These are phyloP conservation scores for Phytophthora melonis DNA, from an alignment of 352 stramenopile species.

Conservation along the genomic window DNA sequence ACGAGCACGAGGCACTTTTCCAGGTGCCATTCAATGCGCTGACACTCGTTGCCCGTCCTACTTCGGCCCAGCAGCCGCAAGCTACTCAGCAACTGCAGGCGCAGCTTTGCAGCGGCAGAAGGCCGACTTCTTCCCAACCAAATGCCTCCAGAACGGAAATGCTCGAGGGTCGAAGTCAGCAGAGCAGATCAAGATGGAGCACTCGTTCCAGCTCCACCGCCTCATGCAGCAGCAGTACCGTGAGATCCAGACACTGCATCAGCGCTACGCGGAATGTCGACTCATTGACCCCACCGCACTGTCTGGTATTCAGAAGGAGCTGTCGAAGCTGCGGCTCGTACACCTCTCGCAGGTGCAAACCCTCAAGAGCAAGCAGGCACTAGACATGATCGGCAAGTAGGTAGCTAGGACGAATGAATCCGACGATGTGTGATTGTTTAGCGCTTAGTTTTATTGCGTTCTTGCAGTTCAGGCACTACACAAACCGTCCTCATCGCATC, in stretches of 20 bases:
- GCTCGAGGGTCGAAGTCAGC: too few species aligned
- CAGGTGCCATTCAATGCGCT: conserved; percentile 85
- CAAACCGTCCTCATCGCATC: not conserved
- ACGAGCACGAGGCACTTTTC: conserved; percentile 84
- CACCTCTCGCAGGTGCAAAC: conserved; percentile 88
- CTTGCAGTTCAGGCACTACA: not conserved
- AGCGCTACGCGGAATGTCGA: conserved; percentile 84
- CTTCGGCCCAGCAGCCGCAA: conserved; percentile 47
- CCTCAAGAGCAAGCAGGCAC: conserved; percentile 87
- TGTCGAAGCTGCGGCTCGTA: conserved; percentile 86
- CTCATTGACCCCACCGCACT: conserved; percentile 75
- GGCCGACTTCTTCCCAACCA: conserved; percentile 39
- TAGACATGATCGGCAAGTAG: conserved; percentile 72
- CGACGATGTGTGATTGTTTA: conserved; percentile 7
- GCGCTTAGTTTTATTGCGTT: conserved; percentile 15
- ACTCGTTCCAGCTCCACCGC: conserved; percentile 88
- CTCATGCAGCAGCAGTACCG: conserved; percentile 90
- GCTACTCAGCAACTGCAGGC: conserved; percentile 44
- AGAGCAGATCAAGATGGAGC: too few species aligned
- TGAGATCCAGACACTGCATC: conserved; percentile 85
- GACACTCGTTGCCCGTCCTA: conserved; percentile 59
- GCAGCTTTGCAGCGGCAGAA: conserved; percentile 40
- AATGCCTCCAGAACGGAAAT: not conserved
- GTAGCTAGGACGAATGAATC: conserved; percentile 4
- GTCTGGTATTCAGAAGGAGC: conserved; percentile 82